Evolutionary conservation across 257 asterid species (phyloP).

Genomic region (Solanum tarapatanum): DNA sequence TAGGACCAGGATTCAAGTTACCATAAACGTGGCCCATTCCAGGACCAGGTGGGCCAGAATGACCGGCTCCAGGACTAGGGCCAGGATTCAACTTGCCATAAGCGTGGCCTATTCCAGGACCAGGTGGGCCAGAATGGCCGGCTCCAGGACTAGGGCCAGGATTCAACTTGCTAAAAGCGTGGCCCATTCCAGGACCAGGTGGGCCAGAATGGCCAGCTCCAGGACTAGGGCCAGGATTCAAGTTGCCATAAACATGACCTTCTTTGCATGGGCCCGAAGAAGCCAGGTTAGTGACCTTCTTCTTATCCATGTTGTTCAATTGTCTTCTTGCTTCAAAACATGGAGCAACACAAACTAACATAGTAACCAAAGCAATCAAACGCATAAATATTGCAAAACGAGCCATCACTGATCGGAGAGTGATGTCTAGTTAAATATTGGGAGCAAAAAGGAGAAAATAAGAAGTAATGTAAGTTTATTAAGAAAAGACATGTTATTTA

Average conservation of each 20-base stretch:
- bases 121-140: no score
- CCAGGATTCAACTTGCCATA: no score
- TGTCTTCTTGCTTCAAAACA: neutral
- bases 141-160: no score
- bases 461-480: neutral
- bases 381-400: neutral
- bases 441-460: neutral
- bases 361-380: neutral
- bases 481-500: neutral
- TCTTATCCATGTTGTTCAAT: neutral
- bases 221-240: no score
- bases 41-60: no score
- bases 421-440: neutral
- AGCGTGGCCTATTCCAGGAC: accelerated
- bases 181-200: no score
- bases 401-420: neutral
- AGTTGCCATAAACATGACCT: no score
- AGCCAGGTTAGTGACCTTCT: neutral
- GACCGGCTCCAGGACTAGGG: no score
- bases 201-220: no score
- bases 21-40: accelerated
- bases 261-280: no score
- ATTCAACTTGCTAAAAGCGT: no score
- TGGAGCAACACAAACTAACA: neutral
- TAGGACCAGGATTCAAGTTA: no score